Base-by-base conservation (phyloP, 345 rosid genomes). In the Odontarrhena argentea region DNA sequence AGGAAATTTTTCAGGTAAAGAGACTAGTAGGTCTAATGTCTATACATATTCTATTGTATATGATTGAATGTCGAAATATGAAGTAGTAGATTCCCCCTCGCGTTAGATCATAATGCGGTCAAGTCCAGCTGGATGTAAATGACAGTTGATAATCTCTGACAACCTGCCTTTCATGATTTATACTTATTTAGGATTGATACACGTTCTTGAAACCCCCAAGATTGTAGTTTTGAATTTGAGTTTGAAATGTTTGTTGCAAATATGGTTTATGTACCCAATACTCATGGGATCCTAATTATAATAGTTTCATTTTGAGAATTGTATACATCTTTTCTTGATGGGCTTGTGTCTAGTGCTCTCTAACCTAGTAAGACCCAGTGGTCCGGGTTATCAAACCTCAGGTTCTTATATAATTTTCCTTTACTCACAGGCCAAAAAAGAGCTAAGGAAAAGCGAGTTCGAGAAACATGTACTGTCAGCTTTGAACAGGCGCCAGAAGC, bases 1-100 rank as follows among this genome's bases (percentile, higher is more conserved):
- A 86, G 66, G 92, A 93, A 79, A 78, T 83, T 76, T 87, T 85
- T 76, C 96, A 93, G 94, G 98, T 93, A 77, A 53, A 14, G 9
- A 37, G 40, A 38, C 26, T 69, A 12, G 4, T 13, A 18, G 7
- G 11, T 62, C 25, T 38, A 4, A 46, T 43, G 11, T 53, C 38
- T 15, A 28, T 55, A 43, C 36, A 36, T 64, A 24, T 9, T 50
- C 43, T 59, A 26, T 44, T 55, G 60, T 60, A 5, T 35, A 12
- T 51, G 25, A 40, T 6, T 51, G 34, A 30, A 3, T 44, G 12
- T 52, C 35, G 26, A 69, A 15, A 5, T 7, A 14, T 9, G 24
- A 43, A 54, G 8, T 38, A 8, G 53, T 45, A 45, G 26, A 60
- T 58, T 41, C 43, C 35, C 30, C 3, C 26, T 67, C 36, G 35